These are phyloP conservation scores for Cubamyces sp. DNA, from an alignment of 768 basidiomycete genomes.

Conservation along the genomic window DNA sequence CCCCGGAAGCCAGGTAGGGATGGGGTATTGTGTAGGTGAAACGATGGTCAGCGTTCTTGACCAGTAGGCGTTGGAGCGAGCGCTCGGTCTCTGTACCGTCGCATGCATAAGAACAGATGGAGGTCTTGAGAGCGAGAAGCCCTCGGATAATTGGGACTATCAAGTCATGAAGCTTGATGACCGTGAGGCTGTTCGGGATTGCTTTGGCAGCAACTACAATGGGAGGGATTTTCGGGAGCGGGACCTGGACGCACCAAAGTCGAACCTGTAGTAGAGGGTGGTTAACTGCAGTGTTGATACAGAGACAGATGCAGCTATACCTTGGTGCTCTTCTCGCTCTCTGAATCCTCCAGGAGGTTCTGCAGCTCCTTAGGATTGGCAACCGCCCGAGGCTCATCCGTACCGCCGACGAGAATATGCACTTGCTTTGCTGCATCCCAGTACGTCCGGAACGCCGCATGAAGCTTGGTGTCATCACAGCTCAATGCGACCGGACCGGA, in stretches of 20 bases:
- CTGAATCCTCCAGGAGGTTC: slow-evolving; percentile 15
- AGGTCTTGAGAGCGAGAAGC: background rate
- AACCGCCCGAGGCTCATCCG: slow-evolving; percentile 29
- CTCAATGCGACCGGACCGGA: slow-evolving; percentile 34
- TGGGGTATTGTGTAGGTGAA: background rate
- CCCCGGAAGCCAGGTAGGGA: background rate
- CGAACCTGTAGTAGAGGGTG: too few species aligned
- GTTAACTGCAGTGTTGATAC: too few species aligned
- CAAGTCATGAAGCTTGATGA: slow-evolving; percentile 22
- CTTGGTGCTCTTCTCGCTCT: background rate
- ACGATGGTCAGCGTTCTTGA: slow-evolving; percentile 4
- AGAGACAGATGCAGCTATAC: slow-evolving; percentile 18
- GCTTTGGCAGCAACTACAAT: slow-evolving; percentile 42
- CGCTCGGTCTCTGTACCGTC: background rate
- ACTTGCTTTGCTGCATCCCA: slow-evolving; percentile 27
- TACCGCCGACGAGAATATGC: slow-evolving; percentile 32
- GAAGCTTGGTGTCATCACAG: slow-evolving; percentile 44
- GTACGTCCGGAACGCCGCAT: slow-evolving; percentile 30
- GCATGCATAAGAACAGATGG: background rate
- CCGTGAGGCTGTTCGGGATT: slow-evolving; percentile 32
- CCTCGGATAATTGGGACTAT: slow-evolving; percentile 29
- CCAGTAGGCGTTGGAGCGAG: slow-evolving; percentile 23
- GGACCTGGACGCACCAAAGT: slow-evolving; percentile 38
- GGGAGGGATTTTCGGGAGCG: slow-evolving; percentile 38
- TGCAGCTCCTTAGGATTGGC: slow-evolving; percentile 29